These are phyloP conservation scores for Harrya chromipes DNA, from an alignment of 768 basidiomycete species.

Conservation along the genomic window DNA sequence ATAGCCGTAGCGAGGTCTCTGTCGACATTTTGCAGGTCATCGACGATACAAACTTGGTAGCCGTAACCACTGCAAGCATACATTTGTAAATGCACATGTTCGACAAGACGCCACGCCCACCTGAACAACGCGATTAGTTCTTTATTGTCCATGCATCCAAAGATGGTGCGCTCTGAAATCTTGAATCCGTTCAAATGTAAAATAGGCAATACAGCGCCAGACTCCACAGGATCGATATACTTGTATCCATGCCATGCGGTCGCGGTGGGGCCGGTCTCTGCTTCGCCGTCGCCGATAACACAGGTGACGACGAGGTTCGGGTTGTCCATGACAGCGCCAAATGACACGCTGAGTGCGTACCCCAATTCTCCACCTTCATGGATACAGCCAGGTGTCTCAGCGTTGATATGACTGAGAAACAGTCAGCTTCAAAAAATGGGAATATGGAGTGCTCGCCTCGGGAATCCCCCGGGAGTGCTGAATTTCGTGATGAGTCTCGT, in stretches of 20 bases:
- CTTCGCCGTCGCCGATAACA: slow-evolving; percentile 87
- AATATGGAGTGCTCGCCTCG: slow-evolving; percentile 46
- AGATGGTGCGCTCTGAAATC: slow-evolving; percentile 88
- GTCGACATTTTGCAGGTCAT: slow-evolving; percentile 64
- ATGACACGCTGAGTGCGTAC: slow-evolving; percentile 82
- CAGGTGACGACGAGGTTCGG: slow-evolving; percentile 80
- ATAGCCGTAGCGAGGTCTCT: slow-evolving; percentile 76
- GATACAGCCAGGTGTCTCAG: slow-evolving; percentile 84
- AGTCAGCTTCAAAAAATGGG: not conserved
- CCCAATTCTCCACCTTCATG: slow-evolving; percentile 93
- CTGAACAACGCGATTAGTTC: slow-evolving; percentile 75
- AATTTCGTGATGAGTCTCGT: slow-evolving; percentile 70
- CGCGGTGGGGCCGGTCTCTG: slow-evolving; percentile 77
- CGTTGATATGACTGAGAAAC: slow-evolving; percentile 62
- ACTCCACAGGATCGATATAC: slow-evolving; percentile 87
- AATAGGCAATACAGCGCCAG: slow-evolving; percentile 89
- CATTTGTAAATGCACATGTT: not conserved
- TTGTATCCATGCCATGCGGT: slow-evolving; percentile 85
- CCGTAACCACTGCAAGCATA: slow-evolving; percentile 60
- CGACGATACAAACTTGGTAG: slow-evolving; percentile 85
- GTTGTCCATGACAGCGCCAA: slow-evolving; percentile 90
- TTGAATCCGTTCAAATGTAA: slow-evolving; percentile 88
- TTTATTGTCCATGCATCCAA: slow-evolving; percentile 87
- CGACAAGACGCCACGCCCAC: slow-evolving; percentile 30
- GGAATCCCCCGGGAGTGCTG: slow-evolving; percentile 81